Conservation (phyloP, 108 stramenopile genomes). For the Ochromonas danica region DNA sequence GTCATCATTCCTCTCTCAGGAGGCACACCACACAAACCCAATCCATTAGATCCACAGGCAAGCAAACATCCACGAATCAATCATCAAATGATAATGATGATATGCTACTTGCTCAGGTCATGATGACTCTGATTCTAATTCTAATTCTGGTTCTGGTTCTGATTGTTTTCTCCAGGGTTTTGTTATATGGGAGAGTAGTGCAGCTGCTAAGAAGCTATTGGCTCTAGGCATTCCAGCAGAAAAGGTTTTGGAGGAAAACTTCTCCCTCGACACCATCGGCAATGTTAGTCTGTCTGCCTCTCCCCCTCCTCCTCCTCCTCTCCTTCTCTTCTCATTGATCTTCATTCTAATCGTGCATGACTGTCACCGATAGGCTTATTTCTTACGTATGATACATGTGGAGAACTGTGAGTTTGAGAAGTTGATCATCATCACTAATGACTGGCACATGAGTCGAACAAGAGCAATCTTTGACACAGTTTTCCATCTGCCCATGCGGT, state of each 20-base stretch:
- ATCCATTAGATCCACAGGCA: constrained; percentile 14
- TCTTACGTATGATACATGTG: constrained; percentile 5
- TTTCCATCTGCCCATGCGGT: not conserved
- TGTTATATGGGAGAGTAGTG: not conserved
- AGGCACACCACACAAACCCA: constrained; percentile 23
- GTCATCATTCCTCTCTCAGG: constrained; percentile 1
- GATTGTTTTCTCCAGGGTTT: constrained; percentile 24
- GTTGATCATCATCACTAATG: constrained; percentile 22
- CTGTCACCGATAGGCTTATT: constrained; percentile 33
- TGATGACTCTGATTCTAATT: too few species aligned
- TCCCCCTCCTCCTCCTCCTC: not conserved
- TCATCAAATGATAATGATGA: too few species aligned
- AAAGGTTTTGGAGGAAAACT: constrained; percentile 11
- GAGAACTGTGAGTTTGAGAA: not conserved
- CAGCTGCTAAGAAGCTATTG: not conserved
- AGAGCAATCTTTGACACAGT: not conserved
- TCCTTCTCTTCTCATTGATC: not conserved
- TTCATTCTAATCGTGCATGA: too few species aligned
- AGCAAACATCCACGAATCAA: too few species aligned
- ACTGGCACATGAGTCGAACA: constrained; percentile 35
- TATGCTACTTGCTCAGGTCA: too few species aligned
- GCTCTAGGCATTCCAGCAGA: constrained; percentile 6
- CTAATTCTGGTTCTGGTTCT: too few species aligned
- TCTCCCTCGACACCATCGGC: constrained; percentile 33
- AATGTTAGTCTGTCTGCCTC: constrained; percentile 23